Conservation (phyloP, 1,284 basidiomycete species). For the Leccinum insolens region DNA sequence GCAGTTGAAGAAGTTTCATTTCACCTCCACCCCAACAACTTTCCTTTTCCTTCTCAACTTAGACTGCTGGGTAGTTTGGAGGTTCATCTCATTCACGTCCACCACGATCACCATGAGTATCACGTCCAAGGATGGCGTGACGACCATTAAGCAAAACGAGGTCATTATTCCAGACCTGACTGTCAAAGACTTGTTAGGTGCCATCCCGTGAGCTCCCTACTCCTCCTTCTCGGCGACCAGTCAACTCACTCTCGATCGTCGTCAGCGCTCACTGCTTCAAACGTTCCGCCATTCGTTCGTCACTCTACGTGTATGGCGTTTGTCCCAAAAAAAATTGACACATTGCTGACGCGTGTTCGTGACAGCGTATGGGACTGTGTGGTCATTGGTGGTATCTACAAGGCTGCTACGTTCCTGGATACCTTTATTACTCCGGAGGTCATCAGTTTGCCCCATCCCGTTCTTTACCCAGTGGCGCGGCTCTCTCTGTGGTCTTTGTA, state of each 20-base stretch:
- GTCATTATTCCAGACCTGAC: conserved; percentile 80
- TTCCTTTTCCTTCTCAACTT: conserved; percentile 3
- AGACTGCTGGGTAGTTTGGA: conserved; percentile 12
- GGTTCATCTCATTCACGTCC: conserved; percentile 3
- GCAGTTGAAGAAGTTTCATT: neutral
- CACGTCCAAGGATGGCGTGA: conserved; percentile 22
- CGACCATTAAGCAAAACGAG: conserved; percentile 57
- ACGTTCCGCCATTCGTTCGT: conserved; percentile 86
- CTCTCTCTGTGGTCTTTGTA: conserved; percentile 84
- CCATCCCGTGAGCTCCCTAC: conserved; percentile 75
- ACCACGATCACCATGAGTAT: conserved; percentile 27
- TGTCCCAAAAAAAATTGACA: neutral
- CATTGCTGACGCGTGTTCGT: conserved; percentile 29
- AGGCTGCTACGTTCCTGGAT: conserved; percentile 72
- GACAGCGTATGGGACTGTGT: conserved; percentile 74
- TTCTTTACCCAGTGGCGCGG: conserved; percentile 65
- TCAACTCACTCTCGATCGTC: neutral
- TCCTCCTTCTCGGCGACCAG: neutral
- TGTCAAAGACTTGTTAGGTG: conserved; percentile 84
- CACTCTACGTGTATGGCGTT: conserved; percentile 70
- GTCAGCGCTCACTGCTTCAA: conserved; percentile 88
- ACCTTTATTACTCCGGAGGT: conserved; percentile 57
- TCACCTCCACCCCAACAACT: neutral
- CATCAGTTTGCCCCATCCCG: conserved; percentile 63
- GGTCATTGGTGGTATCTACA: conserved; percentile 73